phyloP scores from a whole-genome alignment of 192 early-diverging fungal species.

The Spizellomyces sp. region DNA sequence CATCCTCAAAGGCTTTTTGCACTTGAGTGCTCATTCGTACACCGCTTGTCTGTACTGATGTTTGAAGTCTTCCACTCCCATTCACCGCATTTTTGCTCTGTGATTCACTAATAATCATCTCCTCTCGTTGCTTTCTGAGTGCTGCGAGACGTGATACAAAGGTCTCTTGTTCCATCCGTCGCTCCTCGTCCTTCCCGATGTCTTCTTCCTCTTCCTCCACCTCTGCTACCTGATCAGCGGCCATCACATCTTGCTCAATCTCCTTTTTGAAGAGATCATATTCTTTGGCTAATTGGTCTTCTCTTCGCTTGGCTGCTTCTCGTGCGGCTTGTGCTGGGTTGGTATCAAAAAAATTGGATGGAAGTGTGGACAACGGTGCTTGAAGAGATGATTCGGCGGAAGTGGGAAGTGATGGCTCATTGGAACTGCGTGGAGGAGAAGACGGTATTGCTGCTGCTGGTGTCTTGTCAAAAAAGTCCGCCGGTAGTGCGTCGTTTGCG shows the following conservation, averaged over 20 bases:
- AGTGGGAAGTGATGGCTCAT: not conserved
- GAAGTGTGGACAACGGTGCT: not conserved
- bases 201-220: constrained; percentile 1
- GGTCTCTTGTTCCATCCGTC: not conserved
- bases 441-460: not conserved
- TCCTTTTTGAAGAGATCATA: not conserved
- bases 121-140: not conserved
- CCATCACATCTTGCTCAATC: not conserved
- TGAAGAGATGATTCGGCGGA: not conserved
- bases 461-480: not conserved
- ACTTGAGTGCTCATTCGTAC: not conserved
- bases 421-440: not conserved
- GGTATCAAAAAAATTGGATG: not conserved
- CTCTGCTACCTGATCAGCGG: not conserved
- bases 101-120: not conserved
- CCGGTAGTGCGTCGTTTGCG: not conserved
- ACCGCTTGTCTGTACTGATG: not conserved
- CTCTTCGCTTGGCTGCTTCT: not conserved
- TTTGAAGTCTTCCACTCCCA: too few species aligned
- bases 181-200: not conserved
- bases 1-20: constrained; percentile 4
- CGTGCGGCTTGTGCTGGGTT: not conserved
- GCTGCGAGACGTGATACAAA: not conserved
- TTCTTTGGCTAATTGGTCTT: not conserved
- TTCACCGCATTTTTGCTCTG: too few species aligned